A percentile compares a stretch with the other conserved stretches of the same genome.
Conservation (phyloP, 352 stramenopile species). For the Phytophthora colocasiae region DNA sequence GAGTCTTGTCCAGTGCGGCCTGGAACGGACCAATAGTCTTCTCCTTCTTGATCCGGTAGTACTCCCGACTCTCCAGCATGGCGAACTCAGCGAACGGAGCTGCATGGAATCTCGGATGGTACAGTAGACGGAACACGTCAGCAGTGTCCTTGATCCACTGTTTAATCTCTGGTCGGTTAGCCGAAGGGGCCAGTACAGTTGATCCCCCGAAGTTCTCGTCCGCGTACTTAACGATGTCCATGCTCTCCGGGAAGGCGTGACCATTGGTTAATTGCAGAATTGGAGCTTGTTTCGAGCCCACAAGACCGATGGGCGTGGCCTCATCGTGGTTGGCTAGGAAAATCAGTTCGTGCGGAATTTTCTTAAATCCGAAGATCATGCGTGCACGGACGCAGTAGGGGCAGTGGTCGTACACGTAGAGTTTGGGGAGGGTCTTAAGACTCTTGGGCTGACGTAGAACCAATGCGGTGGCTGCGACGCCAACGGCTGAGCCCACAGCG, state of each 20-base stretch:
- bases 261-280: slow-evolving; percentile 58
- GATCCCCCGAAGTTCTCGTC: slow-evolving; percentile 56
- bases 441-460: slow-evolving; percentile 13
- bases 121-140: slow-evolving; percentile 41
- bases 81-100: slow-evolving; percentile 65
- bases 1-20: slow-evolving; percentile 44
- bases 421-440: slow-evolving; percentile 34
- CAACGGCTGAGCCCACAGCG: slow-evolving; percentile 33
- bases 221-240: slow-evolving; percentile 74
- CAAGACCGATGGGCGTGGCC: slow-evolving; percentile 52
- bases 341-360: slow-evolving; percentile 43
- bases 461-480: slow-evolving; percentile 28
- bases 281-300: slow-evolving; percentile 58
- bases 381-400: slow-evolving; percentile 62
- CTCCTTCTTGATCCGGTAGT: slow-evolving; percentile 64
- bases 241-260: slow-evolving; percentile 54
- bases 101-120: slow-evolving; percentile 53
- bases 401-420: slow-evolving; percentile 73
- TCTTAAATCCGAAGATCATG: slow-evolving; percentile 65
- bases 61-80: slow-evolving; percentile 49
- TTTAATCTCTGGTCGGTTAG: slow-evolving; percentile 49
- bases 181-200: slow-evolving; percentile 38
- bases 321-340: slow-evolving; percentile 70
- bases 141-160: slow-evolving; percentile 52
- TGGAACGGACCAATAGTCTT: slow-evolving; percentile 51